Base-by-base conservation (phyloP, 495 filamentous ascomycete genomes). In the Alectoria sarmentosa region DNA sequence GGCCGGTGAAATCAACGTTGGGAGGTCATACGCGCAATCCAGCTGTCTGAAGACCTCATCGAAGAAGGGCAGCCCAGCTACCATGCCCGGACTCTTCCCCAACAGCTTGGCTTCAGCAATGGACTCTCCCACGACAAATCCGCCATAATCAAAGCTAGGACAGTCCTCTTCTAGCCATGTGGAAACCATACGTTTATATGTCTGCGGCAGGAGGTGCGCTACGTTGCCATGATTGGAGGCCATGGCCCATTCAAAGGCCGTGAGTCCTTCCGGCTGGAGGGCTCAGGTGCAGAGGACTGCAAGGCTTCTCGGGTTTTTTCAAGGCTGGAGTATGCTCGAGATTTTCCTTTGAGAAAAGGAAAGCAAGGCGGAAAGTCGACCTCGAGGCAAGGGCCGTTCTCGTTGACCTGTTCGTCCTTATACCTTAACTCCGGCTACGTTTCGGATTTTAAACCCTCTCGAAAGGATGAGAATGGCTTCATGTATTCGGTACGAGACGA, bases 31-130 rank as follows among this genome's bases (percentile, higher is more conserved):
- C 80, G 78, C 85, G 86, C 95, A 98, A 37, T 87, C 91, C 63
- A 92, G 82, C 77, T 98, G 92, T 23, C 79, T 73, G 73, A 98
- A 98, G 37, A 98, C 88, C 73, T 98, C 94, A 72, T 92, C 82
- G 78, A 98, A 92, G 80, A 98, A 98, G 21, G 94, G 94, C 26
- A 96, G 83, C 54, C 94, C 94, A 36, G 95, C 94, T 55, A 98
- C 77, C 49, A 98, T 83, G 54, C 94, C 94, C 54, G 83, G 74
- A 64, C 86, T 90, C 78, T 98, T 98, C n/a, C 90, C 91, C 70
- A 92, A 84, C 44, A 98, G 79, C 15, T 86, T 89, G 4, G 94
- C 95, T 66, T 89, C 89, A 48, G 87, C 86, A 9, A 80, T 78
- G 23, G 82, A 79, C 63, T 92, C 86, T 57, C 94, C 94, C 17